Conservation (phyloP, 2,329 filamentous ascomycete genomes). For the Magnaporthiopsis rhizophila region DNA sequence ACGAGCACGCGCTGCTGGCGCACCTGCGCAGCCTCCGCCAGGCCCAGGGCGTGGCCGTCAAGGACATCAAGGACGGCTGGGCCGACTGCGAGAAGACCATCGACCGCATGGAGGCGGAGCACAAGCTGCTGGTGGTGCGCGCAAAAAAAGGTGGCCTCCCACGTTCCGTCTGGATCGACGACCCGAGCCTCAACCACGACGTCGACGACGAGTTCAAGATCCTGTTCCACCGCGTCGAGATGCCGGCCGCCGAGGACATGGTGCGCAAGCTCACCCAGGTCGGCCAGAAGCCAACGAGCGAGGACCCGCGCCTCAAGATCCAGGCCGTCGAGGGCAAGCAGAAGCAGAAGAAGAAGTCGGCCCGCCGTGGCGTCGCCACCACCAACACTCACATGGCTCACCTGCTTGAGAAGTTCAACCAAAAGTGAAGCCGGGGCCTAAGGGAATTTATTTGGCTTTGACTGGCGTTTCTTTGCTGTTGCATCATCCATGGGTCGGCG, state of each 20-base stretch:
- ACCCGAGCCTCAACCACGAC: slow-evolving; percentile 63
- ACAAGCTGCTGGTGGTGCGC: slow-evolving; percentile 75
- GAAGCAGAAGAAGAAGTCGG: slow-evolving; percentile 62
- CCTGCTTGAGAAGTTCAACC: slow-evolving; percentile 64
- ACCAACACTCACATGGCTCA: slow-evolving; percentile 84
- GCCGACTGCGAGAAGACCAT: slow-evolving; percentile 73
- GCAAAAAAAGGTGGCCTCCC: slow-evolving; percentile 89
- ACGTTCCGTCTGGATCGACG: slow-evolving; percentile 82
- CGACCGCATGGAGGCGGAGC: slow-evolving; percentile 65
- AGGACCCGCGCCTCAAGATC: slow-evolving; percentile 58
- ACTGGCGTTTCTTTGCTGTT: neutral
- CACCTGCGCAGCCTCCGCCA: slow-evolving; percentile 77
- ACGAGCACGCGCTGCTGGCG: slow-evolving; percentile 66
- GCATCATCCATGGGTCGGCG: neutral
- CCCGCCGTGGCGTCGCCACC: slow-evolving; percentile 65
- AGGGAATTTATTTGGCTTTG: neutral
- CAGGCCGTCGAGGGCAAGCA: slow-evolving; percentile 53
- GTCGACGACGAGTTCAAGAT: slow-evolving; percentile 77
- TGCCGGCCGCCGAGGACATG: slow-evolving; percentile 70
- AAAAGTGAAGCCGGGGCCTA: neutral
- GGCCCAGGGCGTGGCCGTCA: slow-evolving; percentile 72
- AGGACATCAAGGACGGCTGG: slow-evolving; percentile 95
- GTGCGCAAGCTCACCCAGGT: slow-evolving; percentile 68
- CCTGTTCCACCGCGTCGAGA: slow-evolving; percentile 73
- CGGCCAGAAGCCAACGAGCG: slow-evolving; percentile 77